Evolutionary conservation across 2,329 filamentous ascomycete species (phyloP).

Genomic region (Balansia obtecta): DNA sequence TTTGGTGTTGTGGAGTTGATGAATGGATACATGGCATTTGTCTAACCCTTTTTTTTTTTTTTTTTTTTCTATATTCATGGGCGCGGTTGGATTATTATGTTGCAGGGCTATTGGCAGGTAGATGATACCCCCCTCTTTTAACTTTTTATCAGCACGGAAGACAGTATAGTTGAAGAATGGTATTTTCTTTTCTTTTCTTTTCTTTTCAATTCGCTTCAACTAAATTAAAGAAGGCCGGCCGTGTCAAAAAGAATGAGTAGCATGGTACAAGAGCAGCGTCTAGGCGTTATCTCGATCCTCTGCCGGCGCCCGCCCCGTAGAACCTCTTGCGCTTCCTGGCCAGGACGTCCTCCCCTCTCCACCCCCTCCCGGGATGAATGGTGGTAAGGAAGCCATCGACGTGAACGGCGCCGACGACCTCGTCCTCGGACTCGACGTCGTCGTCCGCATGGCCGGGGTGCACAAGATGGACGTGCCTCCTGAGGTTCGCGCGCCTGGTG

Average conservation of each 20-base stretch:
- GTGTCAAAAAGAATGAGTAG: background rate
- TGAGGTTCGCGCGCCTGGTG: slow-evolving; percentile 21
- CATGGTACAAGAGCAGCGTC: background rate
- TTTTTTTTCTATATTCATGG: background rate
- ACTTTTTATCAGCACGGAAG: background rate
- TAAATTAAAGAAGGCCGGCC: background rate
- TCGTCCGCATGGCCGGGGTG: slow-evolving; percentile 25
- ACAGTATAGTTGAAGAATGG: background rate
- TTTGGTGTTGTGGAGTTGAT: background rate
- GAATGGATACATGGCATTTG: background rate
- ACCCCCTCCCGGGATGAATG: slow-evolving; percentile 35
- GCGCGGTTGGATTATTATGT: slow-evolving; percentile 1
- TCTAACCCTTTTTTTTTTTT: background rate
- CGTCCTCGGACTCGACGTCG: slow-evolving; percentile 32
- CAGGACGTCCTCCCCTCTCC: slow-evolving; percentile 27
- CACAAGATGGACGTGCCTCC: slow-evolving; percentile 25
- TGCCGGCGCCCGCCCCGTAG: slow-evolving; percentile 11
- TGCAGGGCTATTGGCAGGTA: slow-evolving; percentile 4
- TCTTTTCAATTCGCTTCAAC: background rate
- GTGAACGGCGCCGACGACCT: slow-evolving; percentile 51
- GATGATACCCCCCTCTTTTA: slow-evolving; percentile 8
- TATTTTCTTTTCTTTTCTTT: background rate
- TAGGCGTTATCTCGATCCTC: slow-evolving; percentile 6
- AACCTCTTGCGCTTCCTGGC: slow-evolving; percentile 18
- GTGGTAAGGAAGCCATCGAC: slow-evolving; percentile 54